Base-by-base conservation (phyloP, 2,329 filamentous ascomycete genomes). In the Fusarium caatingaense region DNA sequence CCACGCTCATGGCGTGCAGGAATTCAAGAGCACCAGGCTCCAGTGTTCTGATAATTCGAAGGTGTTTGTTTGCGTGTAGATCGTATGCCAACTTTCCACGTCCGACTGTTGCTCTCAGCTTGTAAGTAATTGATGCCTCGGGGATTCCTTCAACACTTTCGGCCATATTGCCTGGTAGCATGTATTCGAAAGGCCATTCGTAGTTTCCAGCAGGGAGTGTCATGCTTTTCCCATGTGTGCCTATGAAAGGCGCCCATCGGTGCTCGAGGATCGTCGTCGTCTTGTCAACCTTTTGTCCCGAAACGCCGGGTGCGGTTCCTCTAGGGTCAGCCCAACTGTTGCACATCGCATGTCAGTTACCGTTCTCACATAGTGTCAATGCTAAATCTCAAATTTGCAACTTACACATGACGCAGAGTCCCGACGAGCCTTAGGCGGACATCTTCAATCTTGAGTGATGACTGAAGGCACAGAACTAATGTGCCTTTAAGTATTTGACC, bases 61-160 rank as follows among this genome's bases (percentile, higher is more conserved):
- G 80, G 56, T 92, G 90, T 79, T 95, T 95, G 78, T 91, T 91
- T 34, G 93, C 88, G 72, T 92, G 89, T 53, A 97, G 84, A 78
- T 97, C 94, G 83, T 97, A 95, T 75, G 92, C 90, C 75, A 98
- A 90, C 83, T 96, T 97, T 66, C 94, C 93, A 63, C 94, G 85
- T 47, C 91, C 92, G 53, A 98, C 91, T 54, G 93, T 94, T 3
- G 95, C 96, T 80, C 97, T 97, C 76, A 99, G 85, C 71, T 92
- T 91, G 81, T 98, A 99, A 49, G 93, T 92, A 64, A 98, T 90
- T 81, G 92, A 95, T 18, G 92, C 94, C 73, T 97, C 93, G 59
- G 88, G 86, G 60, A 98, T 84, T 6, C 96, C 96, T 81, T 98
- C 96, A 42, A 99, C 88, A 76, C 93, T 97, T 85, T 98, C 96